Base-by-base conservation (phyloP, 2,329 filamentous ascomycete genomes). In the Clathrospora elynae region DNA sequence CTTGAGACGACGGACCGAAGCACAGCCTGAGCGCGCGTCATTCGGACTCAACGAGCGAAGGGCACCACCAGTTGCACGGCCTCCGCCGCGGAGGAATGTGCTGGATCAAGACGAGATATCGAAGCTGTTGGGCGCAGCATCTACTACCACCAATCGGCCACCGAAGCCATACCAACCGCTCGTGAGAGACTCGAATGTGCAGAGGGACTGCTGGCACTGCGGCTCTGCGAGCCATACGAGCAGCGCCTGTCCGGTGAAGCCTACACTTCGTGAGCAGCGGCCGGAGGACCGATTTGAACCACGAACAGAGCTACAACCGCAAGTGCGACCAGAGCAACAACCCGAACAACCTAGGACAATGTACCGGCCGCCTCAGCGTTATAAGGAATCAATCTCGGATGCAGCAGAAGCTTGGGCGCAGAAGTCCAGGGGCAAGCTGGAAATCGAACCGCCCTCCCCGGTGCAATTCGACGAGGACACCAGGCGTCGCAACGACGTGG, bases 121-220 rank as follows among this genome's bases (percentile, higher is more conserved):
- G 11, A 53, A 48, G 31, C 35, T 69, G 3, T 28, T 68, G 25
- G 56, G 59, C 8, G 50, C 48, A 17, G 39, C 38, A 25, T 35
- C 46, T 8, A n/a, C n/a, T n/a, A 24, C 43, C 3, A 54, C 22
- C 5, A 35, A 22, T 34, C 46, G 34, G 5, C 32, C 41, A 6
- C 35, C 44, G 22, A 53, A 51, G 13, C 50, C 51, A 12, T 63
- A 58, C 20, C 54, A 61, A 26, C 59, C 53, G 6, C 51, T 67
- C 12, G 38, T 49, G n/a, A 58, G 55, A 22, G 49, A 62, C 12
- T 24, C 44, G 6, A 58, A 56, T 17, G 49, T 50, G 6, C 53
- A 53, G 34, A 48, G 51, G n/a, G 62, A 54, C 24, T 68, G 64
- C 40, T 61, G 58, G 44, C 60, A 66, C 42, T 67, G 64, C 38